Percentiles rank a stretch among this genome's conserved stretches.
These are phyloP conservation scores for Dactylellina drechsleri DNA, from an alignment of 2,329 filamentous ascomycete genomes.

Conservation along the genomic window DNA sequence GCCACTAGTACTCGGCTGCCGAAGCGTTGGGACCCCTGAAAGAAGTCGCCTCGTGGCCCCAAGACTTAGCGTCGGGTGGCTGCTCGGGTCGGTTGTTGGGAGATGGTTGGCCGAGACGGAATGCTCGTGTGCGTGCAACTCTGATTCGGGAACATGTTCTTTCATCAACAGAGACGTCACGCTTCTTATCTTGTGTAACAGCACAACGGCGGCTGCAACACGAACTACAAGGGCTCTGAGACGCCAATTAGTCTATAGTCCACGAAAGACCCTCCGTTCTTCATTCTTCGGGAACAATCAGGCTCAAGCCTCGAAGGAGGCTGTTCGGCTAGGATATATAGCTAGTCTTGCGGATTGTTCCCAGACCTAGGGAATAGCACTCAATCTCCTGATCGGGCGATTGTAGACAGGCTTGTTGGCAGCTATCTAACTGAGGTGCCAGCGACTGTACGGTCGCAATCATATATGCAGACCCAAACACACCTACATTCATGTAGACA, in stretches of 20 bases:
- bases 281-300: background rate
- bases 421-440: too few species aligned
- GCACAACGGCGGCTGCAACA: constrained; percentile 30
- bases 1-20: background rate
- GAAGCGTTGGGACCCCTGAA: background rate
- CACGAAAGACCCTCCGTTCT: too few species aligned
- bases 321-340: background rate
- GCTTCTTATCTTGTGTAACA: constrained; percentile 28
- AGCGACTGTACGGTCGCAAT: too few species aligned
- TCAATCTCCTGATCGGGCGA: too few species aligned
- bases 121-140: background rate
- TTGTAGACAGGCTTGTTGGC: too few species aligned
- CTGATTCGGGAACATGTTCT: constrained; percentile 4
- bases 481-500: too few species aligned
- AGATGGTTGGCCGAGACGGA: background rate
- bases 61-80: too few species aligned
- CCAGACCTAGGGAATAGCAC: too few species aligned
- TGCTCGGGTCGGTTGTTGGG: background rate
- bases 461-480: too few species aligned
- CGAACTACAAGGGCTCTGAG: background rate
- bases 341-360: too few species aligned
- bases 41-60: background rate
- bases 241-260: too few species aligned
- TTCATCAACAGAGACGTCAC: background rate
- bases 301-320: background rate